Base-by-base conservation (phyloP, 2,329 filamentous ascomycete genomes). In the Penicillium sp. region DNA sequence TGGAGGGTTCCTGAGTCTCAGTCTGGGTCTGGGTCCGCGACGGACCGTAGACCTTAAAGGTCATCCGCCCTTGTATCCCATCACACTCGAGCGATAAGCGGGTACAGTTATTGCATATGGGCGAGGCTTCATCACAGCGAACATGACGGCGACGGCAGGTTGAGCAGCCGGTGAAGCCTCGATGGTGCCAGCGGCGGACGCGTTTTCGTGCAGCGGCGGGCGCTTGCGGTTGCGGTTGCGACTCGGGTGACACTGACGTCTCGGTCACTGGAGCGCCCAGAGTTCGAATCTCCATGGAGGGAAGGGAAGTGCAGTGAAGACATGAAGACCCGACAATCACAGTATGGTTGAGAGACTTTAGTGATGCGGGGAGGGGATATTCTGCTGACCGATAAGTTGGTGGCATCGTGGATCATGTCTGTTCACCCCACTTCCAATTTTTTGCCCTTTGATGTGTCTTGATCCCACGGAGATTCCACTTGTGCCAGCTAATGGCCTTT, bases 141-240 rank as follows among this genome's bases (percentile, higher is more conserved):
- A 66, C 69, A 61, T 72, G 70, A 24, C 70, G 67, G 29, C 67
- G 63, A 42, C 69, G 67, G 52, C 70, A 73, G 46, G 68, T 72
- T 29, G 67, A 66, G 48, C 70, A 73, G 8, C 70, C 70, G 1
- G 70, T 72, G 46, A 72, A 72, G 7, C 69, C 69, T 28, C 70
- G 68, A 40, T 71, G 69, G 55, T 72, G 70, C 70, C 70, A 72
- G 58, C 65, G 59, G 24, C 67, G 66, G 41, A 68, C 64, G 46
- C 67, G 66, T 50, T 68, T 69, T 39, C 61, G 58, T 13, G 60
- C 58, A 41, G 63, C 55, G 42, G 59, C 53, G 42, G 20, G 20
- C 4, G 20, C 1, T 23, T 23, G 15, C 15, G 52, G 27, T 20
- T 28, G 39, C 28, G 31, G 35, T 28, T 40, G 47, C 10, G 48